phyloP scores from a whole-genome alignment of 1,284 basidiomycete species.

The Caloboletus firmus region DNA sequence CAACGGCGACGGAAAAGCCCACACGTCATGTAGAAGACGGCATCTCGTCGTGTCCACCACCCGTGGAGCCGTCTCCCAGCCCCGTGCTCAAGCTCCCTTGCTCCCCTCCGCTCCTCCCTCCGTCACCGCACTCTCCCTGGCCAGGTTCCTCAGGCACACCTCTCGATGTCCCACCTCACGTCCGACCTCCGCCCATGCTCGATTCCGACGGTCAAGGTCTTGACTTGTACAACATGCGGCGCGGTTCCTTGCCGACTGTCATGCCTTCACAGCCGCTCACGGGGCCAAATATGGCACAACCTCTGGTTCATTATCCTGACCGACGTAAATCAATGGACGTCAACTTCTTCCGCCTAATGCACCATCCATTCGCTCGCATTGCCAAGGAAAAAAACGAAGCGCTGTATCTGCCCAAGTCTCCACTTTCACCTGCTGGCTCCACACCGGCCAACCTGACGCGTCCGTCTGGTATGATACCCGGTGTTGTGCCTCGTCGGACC shows the following conservation, averaged over 20 bases:
- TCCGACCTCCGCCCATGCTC: slow-evolving; percentile 15
- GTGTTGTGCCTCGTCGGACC: slow-evolving; percentile 25
- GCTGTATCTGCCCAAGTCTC: slow-evolving; percentile 42
- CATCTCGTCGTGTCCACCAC: slow-evolving; percentile 4
- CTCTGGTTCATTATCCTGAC: slow-evolving; percentile 32
- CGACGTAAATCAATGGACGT: slow-evolving; percentile 62
- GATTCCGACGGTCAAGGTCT: slow-evolving; percentile 24
- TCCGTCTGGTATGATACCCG: slow-evolving; percentile 10
- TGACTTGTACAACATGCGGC: slow-evolving; percentile 31
- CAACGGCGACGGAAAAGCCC: slow-evolving; percentile 33
- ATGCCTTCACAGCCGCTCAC: slow-evolving; percentile 40
- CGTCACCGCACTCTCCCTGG: slow-evolving; percentile 40
- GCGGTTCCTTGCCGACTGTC: slow-evolving; percentile 54
- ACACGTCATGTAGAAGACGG: slow-evolving; percentile 14
- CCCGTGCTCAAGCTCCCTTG: slow-evolving; percentile 39
- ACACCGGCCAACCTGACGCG: slow-evolving; percentile 30
- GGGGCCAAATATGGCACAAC: slow-evolving; percentile 17
- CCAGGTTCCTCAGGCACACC: slow-evolving; percentile 38
- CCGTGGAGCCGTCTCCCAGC: slow-evolving; percentile 27
- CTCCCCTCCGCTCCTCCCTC: slow-evolving; percentile 40
- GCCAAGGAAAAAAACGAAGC: slow-evolving; percentile 57
- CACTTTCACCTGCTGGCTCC: slow-evolving; percentile 33
- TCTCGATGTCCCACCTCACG: slow-evolving; percentile 26
- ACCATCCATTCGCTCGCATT: slow-evolving; percentile 61
- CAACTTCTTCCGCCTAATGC: slow-evolving; percentile 56